Evolutionary conservation across 225 moss, liverwort and hornwort species (phyloP).

Genomic region (Sphagnum contortum): DNA sequence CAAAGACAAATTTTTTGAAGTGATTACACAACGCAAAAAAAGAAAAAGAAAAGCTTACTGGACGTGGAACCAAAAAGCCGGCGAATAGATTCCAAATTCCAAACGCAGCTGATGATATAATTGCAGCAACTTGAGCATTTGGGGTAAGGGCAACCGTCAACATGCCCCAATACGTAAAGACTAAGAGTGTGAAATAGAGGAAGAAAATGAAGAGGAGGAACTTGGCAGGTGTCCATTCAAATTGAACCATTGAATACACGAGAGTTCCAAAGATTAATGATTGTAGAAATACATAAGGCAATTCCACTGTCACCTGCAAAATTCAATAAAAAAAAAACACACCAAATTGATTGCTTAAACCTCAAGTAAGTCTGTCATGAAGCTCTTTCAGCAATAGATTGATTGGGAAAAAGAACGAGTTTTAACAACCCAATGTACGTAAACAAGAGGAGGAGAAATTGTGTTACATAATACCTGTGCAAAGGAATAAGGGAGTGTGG

Average conservation of each 20-base stretch:
- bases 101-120: slow-evolving; percentile 67
- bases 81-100: slow-evolving; percentile 86
- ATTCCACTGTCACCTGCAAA: slow-evolving; percentile 64
- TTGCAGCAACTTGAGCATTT: slow-evolving; percentile 62
- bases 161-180: slow-evolving; percentile 91
- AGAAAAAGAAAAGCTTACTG: slow-evolving; percentile 29
- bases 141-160: slow-evolving; percentile 73
- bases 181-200: slow-evolving; percentile 63
- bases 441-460: neutral
- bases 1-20: neutral
- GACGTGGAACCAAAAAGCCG: slow-evolving; percentile 73
- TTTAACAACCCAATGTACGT: too few relatives aligned
- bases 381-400: too few relatives aligned
- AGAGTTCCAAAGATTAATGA: slow-evolving; percentile 37
- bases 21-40: neutral
- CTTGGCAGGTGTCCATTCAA: slow-evolving; percentile 52
- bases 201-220: slow-evolving; percentile 63
- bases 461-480: slow-evolving; percentile 43
- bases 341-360: too few relatives aligned
- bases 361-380: too few relatives aligned
- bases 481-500: slow-evolving; percentile 75
- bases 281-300: slow-evolving; percentile 68
- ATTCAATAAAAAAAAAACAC: too few relatives aligned
- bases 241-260: slow-evolving; percentile 62
- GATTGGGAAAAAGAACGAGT: too few relatives aligned